A percentile compares a stretch with the other conserved stretches of the same genome.
Evolutionary conservation across 495 filamentous ascomycete genomes (phyloP).

Genomic region (Amphirosellinia nigrospora): DNA sequence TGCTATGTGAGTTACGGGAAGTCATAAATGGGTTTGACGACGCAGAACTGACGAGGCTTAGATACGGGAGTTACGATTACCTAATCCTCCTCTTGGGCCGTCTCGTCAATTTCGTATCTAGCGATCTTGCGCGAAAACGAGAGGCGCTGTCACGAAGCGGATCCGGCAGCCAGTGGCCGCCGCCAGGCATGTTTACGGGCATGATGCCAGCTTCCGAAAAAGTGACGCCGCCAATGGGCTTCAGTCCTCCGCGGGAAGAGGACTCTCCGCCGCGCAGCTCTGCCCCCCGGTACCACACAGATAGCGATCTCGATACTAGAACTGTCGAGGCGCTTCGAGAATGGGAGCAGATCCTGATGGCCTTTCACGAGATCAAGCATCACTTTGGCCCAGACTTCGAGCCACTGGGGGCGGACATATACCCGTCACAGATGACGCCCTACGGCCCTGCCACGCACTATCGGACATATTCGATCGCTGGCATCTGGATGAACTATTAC

Average conservation of each 20-base stretch:
- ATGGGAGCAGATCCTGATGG: constrained; percentile 76
- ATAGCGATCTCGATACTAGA: constrained; percentile 63
- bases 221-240: constrained; percentile 62
- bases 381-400: constrained; percentile 78
- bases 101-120: constrained; percentile 78
- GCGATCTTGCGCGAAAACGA: constrained; percentile 80
- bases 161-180: constrained; percentile 40
- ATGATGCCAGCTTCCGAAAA: constrained; percentile 65
- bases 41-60: constrained; percentile 32
- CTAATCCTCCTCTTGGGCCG: constrained; percentile 82
- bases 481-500: constrained; percentile 84
- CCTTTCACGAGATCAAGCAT: constrained; percentile 68
- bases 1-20: constrained; percentile 60
- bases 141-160: constrained; percentile 56
- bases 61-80: constrained; percentile 86
- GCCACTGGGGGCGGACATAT: constrained; percentile 75
- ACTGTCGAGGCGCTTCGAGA: constrained; percentile 75
- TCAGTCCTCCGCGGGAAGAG: constrained; percentile 51
- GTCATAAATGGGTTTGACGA: background rate
- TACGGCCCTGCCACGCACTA: constrained; percentile 87
- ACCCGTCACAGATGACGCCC: constrained; percentile 62
- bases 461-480: constrained; percentile 82
- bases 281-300: constrained; percentile 42
- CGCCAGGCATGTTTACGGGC: constrained; percentile 60
- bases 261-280: constrained; percentile 43